Evolutionary conservation across 305 asterid genomes (phyloP).

Genomic region (Fraxinus baroniana): DNA sequence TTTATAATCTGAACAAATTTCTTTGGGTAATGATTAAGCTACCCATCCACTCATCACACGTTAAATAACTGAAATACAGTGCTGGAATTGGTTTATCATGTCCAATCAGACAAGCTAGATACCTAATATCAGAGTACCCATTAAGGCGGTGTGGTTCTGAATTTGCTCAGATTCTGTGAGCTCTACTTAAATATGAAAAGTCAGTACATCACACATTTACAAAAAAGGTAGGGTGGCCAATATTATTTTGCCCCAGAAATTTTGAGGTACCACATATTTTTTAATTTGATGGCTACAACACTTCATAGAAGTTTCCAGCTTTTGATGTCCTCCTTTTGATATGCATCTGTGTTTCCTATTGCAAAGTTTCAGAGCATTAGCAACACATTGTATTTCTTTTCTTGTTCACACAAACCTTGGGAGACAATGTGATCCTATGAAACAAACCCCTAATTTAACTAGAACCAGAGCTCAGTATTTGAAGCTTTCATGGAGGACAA

Average conservation of each 20-base stretch:
- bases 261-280: not conserved
- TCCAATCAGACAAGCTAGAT: not conserved
- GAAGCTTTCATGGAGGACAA: conserved; percentile 10
- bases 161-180: not conserved
- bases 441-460: conserved; percentile 12
- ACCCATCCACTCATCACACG: not conserved
- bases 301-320: not conserved
- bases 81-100: not conserved
- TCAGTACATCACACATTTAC: not conserved
- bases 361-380: not conserved
- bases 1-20: not conserved
- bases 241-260: not conserved
- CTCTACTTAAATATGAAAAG: not conserved
- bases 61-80: not conserved
- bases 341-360: not conserved
- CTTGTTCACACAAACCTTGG: not conserved
- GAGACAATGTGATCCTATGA: conserved; percentile 4
- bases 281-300: not conserved
- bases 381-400: not conserved
- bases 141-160: not conserved
- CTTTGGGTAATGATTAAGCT: not conserved
- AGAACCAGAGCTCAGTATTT: not conserved
- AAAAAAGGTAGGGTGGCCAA: not conserved
- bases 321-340: not conserved
- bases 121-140: not conserved